Base-by-base conservation (phyloP, 2,329 filamentous ascomycete species). In the Karstenula rhodostoma region DNA sequence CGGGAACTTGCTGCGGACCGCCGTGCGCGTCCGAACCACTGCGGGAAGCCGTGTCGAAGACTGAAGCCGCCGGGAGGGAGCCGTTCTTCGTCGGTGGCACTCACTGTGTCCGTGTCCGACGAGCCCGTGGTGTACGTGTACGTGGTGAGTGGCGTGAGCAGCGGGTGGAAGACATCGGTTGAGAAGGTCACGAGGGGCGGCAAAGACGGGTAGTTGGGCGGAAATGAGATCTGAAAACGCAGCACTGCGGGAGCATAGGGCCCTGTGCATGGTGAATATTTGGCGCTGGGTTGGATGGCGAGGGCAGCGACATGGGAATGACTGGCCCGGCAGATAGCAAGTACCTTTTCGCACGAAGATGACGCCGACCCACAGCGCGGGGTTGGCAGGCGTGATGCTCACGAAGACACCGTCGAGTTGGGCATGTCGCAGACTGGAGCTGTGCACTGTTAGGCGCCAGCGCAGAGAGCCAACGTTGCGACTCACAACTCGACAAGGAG, bases 151-250 rank as follows among this genome's bases (percentile, higher is more conserved):
- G 95, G 94, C 8, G 94, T 93, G 67, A 98, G 89, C 44, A 99
- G 84, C 19, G 94, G 94, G 76, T 99, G 94, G 77, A 98, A 99
- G 67, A 98, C 90, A 75, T 98, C 94, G 68, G 92, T 96, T 48
- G 88, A 87, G 78, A 99, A 97, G 57, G 90, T 94, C 66, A 99
- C 87, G 19, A 94, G 83, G 10, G 95, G 95, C 53, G 94, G 92
- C 22, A 92, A 81, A 54, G 84, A 81, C 13, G 94, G 94, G 75
- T 96, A 97, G 42, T 86, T 85, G 62, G 90, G 84, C 37, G 94
- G 92, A 71, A 98, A 98, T 25, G 89, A 90, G 66, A 98, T 90
- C 68, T 95, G 90, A 79, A 98, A 96, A 71, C 94, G 91, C 64
- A 98, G 86, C 69, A 97, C 87, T 49, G 93, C 92, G 60, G 91